Base-by-base conservation (phyloP, 352 stramenopile species). In the Phytophthora podocarpi region DNA sequence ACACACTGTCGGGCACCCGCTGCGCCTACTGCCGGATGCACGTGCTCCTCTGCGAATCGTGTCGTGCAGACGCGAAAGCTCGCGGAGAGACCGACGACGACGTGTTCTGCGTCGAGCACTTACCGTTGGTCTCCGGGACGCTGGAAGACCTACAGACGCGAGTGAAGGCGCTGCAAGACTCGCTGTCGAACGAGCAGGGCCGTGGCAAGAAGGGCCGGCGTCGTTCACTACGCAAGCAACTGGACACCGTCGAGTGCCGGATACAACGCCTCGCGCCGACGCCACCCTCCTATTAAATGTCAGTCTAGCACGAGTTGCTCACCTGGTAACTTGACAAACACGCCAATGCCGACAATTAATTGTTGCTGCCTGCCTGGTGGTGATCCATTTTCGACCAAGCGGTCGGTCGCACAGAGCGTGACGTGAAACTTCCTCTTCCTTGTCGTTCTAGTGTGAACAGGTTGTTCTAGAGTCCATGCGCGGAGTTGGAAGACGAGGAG, bases 21-120 rank as follows among this genome's bases (percentile, higher is more conserved):
- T 95, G 87, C 61, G 58, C 65, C 34, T 90, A 91, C 62, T 95
- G 87, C 63, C 87, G 87, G 54, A 83, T 85, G 59, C 87, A 93
- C 57, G 78, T 95, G 16, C 57, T 95, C 26, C 67, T 92, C 12
- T 95, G 87, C 43, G 74, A 82, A 11, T 21, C 51, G 13, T 95
- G 87, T 32, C 47, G 57, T 27, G 36, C 11, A 1, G 28, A 45
- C 15, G 59, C 58, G 0, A 42, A 60, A 48, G 31, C 41, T 18
- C 53, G 51, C 12, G 63, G 47, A 18, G 66, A 70, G 42, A 60
- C 68, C 12, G 48, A 60, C 16, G 49, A 66, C n/a, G 60, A 76
- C 43, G 64, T 86, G 18, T 91, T 88, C 52, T 93, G 85, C 39
- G 31, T 47, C 11, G 67, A 91, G 20, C 85, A 93, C 49, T 36